Conservation (phyloP, 495 filamentous ascomycete genomes). For the Astrothelium macrocarpum region DNA sequence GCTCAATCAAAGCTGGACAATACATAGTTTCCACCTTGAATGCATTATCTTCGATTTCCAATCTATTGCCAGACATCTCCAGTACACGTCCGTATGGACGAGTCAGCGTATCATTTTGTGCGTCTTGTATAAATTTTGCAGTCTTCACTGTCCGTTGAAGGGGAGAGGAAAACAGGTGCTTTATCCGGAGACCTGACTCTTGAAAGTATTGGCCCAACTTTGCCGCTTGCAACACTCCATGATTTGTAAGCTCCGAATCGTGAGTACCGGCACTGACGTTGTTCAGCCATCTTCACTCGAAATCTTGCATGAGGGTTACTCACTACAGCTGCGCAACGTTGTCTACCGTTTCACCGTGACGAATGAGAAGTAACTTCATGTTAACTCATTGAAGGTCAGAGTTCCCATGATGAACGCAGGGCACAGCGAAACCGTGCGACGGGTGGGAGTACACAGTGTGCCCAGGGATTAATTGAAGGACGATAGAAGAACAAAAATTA, state of each 20-base stretch:
- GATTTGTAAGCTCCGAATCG: slow-evolving; percentile 71
- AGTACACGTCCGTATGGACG: not conserved
- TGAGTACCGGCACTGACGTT: slow-evolving; percentile 59
- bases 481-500: too few species aligned
- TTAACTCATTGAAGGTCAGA: not conserved
- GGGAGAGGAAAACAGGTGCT: slow-evolving; percentile 68
- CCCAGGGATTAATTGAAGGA: too few species aligned
- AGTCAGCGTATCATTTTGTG: slow-evolving; percentile 28
- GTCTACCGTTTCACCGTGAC: slow-evolving; percentile 82
- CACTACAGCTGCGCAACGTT: slow-evolving; percentile 73
- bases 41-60: not conserved
- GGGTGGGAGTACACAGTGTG: too few species aligned
- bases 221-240: slow-evolving; percentile 67
- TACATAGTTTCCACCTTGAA: slow-evolving; percentile 33
- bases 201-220: slow-evolving; percentile 54
- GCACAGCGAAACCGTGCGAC: too few species aligned
- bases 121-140: slow-evolving; percentile 51
- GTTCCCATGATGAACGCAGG: too few species aligned
- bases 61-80: not conserved
- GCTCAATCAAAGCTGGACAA: slow-evolving; percentile 53
- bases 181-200: slow-evolving; percentile 37
- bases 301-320: too few species aligned
- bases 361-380: slow-evolving; percentile 69
- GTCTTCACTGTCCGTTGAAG: slow-evolving; percentile 64
- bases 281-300: slow-evolving; percentile 5